Conservation (phyloP, 169 alveolate species). For the Plasmodium gallinaceum region DNA sequence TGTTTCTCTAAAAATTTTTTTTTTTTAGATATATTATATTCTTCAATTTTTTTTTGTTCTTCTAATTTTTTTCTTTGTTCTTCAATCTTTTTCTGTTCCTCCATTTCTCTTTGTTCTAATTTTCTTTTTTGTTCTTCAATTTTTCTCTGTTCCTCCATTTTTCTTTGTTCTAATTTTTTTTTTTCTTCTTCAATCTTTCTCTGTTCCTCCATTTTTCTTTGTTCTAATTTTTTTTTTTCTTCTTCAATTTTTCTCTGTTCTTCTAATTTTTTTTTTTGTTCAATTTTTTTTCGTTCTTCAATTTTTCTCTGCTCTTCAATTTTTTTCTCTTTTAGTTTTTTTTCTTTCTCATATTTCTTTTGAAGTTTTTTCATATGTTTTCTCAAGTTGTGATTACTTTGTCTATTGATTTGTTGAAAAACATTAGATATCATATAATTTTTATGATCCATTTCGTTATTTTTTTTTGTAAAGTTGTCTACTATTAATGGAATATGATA, state of each 20-base stretch:
- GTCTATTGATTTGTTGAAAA: background rate
- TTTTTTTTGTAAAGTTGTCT: background rate
- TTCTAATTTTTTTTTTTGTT: background rate
- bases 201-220: slow-evolving; percentile 1
- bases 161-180: background rate
- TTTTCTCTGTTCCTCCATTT: background rate
- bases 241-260: background rate
- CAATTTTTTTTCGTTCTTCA: background rate
- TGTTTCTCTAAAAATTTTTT: slow-evolving; percentile 5
- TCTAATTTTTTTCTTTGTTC: background rate
- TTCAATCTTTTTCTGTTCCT: background rate
- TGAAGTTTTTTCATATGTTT: background rate
- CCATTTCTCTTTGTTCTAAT: background rate
- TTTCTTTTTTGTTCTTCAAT: slow-evolving; percentile 3
- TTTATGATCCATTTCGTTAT: background rate
- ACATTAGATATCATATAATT: background rate
- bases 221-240: background rate
- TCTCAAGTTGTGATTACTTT: background rate
- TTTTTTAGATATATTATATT: background rate
- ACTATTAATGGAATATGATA: background rate
- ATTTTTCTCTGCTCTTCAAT: background rate
- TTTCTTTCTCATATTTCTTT: background rate
- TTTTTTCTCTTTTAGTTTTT: background rate
- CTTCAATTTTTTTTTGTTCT: background rate
- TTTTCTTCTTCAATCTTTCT: background rate